Conservation (phyloP, 225 moss, liverwort and hornwort genomes). For the Lunularia cruciata region DNA sequence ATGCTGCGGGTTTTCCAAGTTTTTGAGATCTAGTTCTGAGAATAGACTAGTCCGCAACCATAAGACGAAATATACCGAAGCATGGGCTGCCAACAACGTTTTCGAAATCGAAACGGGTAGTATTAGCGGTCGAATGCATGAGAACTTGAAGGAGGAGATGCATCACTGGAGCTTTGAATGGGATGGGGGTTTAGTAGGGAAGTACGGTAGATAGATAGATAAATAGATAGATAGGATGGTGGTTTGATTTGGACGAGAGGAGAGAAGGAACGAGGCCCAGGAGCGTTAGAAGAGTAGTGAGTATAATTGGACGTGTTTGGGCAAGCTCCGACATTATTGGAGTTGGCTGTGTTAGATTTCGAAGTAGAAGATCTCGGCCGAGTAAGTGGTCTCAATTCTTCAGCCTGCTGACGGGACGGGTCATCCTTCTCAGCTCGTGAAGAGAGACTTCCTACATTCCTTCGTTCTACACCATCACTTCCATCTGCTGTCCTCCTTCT, state of each 20-base stretch:
- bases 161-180: neutral
- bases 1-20: neutral
- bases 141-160: neutral
- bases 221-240: neutral
- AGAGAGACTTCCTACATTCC: no score
- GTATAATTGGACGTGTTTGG: no score
- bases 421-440: neutral
- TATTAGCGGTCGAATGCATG: neutral
- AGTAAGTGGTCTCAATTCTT: constrained; percentile 2
- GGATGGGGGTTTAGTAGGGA: neutral
- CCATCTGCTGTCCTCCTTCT: neutral
- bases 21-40: neutral
- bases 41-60: neutral
- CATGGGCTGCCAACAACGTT: neutral
- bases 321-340: no score
- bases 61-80: neutral
- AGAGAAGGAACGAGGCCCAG: neutral
- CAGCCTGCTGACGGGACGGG: neutral
- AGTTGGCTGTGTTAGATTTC: constrained; percentile 3
- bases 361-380: neutral
- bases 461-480: neutral
- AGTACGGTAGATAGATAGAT: neutral
- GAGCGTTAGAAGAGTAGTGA: neutral
- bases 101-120: neutral
- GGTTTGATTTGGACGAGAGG: no score